Evolutionary conservation across 805 yeast genomes (phyloP), one percentile per base, ranked within the genome.

Genomic region (Kazachstania psychrophila): DNA sequence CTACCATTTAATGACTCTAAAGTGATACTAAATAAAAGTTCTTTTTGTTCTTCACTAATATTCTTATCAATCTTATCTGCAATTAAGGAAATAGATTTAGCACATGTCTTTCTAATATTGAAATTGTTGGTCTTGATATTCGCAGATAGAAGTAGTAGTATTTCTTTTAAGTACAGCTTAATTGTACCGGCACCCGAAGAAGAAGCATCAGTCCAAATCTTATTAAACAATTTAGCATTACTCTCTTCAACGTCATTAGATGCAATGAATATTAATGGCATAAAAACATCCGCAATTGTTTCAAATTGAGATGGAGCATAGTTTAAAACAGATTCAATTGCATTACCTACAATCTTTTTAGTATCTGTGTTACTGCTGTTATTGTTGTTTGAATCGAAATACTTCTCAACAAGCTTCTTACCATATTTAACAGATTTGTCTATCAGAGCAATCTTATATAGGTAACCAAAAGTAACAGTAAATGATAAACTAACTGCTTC

Each of bases 191-290:
- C 59, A 6, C 86, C 84, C 2, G 94, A 88, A 10, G 82, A 70
- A 3, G 89, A 73, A 34, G 76, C 73, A 47, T 84, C 94, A 8
- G 70, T 65, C 96, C 96, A 89, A 30, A 73, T 80, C 23, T 66
- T 66, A 9, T 69, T 75, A 51, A 80, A 88, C 3, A 61, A 52
- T 2, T 57, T 57, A 1, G 66, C 49, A 1, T 76, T 75, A 1
- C 61, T 62, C 14, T 64, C 58, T 12, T 64, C 69, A 1, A 68
- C 51, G 51, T 85, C 94, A 49, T 80, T 77, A 44, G 75, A 76
- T 1, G 85, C 96, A 40, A 89, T 62, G 52, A 75, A 89, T 0
- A 86, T 72, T 38, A 89, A 59, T 0, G 97, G 96, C 41, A 88
- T 62, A 42, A 82, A 79, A 2, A 76, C 72, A 13, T 76, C 58